A percentile compares a stretch with the other conserved stretches of the same genome.
These are phyloP conservation scores for Ceratocystis destructans DNA, from an alignment of 2,329 filamentous ascomycete species.

Conservation along the genomic window DNA sequence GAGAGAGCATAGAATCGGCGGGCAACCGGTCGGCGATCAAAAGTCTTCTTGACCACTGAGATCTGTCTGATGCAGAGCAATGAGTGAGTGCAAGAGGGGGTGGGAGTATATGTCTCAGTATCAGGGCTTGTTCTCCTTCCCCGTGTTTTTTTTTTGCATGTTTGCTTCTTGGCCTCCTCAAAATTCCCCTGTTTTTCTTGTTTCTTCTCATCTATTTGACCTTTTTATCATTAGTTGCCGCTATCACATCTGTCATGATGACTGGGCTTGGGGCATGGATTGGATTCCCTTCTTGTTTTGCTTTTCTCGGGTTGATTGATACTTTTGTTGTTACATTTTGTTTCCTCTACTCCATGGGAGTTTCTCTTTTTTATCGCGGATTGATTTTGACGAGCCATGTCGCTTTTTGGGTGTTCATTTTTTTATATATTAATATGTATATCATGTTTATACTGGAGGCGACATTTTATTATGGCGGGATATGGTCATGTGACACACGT, in stretches of 20 bases:
- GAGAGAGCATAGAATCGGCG: constrained; percentile 18
- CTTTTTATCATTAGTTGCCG: not conserved
- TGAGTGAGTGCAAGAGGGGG: not conserved
- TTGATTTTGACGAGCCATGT: too few species aligned
- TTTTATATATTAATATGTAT: not conserved
- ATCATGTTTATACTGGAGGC: too few species aligned
- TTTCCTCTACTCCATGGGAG: not conserved
- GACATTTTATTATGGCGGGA: not conserved
- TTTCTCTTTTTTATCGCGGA: too few species aligned
- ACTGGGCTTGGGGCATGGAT: not conserved
- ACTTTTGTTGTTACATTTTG: not conserved
- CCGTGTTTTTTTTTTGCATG: not conserved
- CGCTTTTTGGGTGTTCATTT: not conserved
- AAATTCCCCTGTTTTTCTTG: not conserved
- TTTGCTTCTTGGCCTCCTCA: not conserved
- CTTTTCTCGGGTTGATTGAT: not conserved
- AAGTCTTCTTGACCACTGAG: constrained; percentile 14
- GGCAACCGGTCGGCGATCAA: constrained; percentile 14
- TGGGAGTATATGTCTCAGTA: not conserved
- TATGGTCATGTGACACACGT: not conserved
- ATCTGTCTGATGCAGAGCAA: not conserved
- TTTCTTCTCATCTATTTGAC: not conserved
- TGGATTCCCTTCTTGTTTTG: not conserved
- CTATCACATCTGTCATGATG: not conserved
- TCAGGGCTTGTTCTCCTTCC: not conserved